Percentiles rank a stretch among this genome's conserved stretches.
Evolutionary conservation across 73 alveolate species (phyloP).

Genomic region (Blepharisma japonicum): DNA sequence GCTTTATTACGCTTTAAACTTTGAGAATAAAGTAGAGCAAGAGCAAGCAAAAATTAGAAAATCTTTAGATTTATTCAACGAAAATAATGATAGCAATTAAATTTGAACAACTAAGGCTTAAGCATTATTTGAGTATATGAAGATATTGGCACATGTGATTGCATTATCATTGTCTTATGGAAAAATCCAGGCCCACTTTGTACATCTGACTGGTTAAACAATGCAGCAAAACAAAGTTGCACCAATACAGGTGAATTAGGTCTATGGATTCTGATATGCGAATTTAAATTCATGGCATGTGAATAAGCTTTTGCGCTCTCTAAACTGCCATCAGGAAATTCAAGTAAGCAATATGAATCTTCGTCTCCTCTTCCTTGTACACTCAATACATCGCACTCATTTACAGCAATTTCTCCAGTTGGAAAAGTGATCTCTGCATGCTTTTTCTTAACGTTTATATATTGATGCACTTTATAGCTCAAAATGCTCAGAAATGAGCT

Average conservation of each 20-base stretch:
- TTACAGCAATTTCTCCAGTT: constrained; percentile 10
- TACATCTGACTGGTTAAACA: not conserved
- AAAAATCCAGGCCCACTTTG: not conserved
- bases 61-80: too few relatives aligned
- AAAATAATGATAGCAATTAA: too few relatives aligned
- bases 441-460: not conserved
- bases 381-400: constrained; percentile 16
- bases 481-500: too few relatives aligned
- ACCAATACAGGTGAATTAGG: not conserved
- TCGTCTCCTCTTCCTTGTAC: constrained; percentile 15
- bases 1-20: too few relatives aligned
- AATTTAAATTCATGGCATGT: constrained; percentile 6
- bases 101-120: not conserved
- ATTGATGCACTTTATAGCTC: too few relatives aligned
- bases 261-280: constrained; percentile 11
- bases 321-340: constrained; percentile 17
- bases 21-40: too few relatives aligned
- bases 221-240: constrained; percentile 2
- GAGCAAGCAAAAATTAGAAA: too few relatives aligned
- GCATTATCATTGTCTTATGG: not conserved
- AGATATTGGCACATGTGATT: not conserved
- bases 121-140: not conserved
- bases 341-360: not conserved
- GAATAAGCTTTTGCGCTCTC: constrained; percentile 19
- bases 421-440: constrained; percentile 14